A percentile compares a stretch with the other conserved stretches of the same genome.
Evolutionary conservation across 1,284 basidiomycete species (phyloP).

Genomic region (Pascua sp.): DNA sequence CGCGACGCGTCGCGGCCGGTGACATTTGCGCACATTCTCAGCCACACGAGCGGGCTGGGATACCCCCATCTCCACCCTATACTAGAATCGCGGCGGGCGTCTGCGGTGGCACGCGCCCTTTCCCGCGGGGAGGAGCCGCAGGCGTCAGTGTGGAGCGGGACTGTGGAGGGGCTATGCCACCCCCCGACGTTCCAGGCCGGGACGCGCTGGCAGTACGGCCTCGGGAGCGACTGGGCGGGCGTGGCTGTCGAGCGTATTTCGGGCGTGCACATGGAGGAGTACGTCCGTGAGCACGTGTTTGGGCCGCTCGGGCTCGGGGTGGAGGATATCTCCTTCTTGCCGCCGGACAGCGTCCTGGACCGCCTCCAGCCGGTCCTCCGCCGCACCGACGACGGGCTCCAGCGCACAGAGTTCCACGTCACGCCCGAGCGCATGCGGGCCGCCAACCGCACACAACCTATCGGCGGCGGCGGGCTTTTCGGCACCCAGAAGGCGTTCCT

Average conservation of each 20-base stretch:
- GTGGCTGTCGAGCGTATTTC: constrained; percentile 32
- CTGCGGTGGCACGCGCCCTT: neutral
- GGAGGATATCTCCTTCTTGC: constrained; percentile 29
- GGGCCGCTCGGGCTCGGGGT: constrained; percentile 26
- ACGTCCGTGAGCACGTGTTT: constrained; percentile 37
- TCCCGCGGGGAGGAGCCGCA: constrained; percentile 4
- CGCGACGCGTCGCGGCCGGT: constrained; percentile 11
- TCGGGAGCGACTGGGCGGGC: constrained; percentile 43
- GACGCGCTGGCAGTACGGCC: constrained; percentile 26
- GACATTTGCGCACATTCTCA: constrained; percentile 32
- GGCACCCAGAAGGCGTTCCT: constrained; percentile 35
- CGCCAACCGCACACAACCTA: neutral
- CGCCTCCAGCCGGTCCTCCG: constrained; percentile 9
- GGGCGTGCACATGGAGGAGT: constrained; percentile 33
- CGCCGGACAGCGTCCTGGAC: constrained; percentile 20
- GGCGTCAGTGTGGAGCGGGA: constrained; percentile 4
- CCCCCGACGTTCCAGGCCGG: constrained; percentile 36
- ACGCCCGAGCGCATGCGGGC: neutral
- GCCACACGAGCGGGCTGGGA: constrained; percentile 20
- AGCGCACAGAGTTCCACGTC: neutral
- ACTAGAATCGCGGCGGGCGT: neutral
- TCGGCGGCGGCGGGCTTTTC: constrained; percentile 36
- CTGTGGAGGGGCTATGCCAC: constrained; percentile 11
- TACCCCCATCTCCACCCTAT: neutral
- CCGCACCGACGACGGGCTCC: neutral